These are phyloP conservation scores for Plasmodium gallinaceum DNA, from an alignment of 169 alveolate species.

Conservation along the genomic window DNA sequence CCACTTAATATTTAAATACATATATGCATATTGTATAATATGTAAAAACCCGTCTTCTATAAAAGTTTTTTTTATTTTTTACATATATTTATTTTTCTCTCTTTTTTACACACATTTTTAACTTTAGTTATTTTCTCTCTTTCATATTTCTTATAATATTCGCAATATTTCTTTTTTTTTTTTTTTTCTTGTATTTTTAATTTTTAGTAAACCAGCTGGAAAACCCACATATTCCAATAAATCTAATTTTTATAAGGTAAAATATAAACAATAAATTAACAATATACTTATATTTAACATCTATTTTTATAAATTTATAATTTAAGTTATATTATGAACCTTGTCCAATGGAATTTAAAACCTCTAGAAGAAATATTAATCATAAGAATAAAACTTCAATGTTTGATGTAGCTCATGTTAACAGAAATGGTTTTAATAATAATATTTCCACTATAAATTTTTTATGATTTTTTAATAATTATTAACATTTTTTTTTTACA, in stretches of 20 bases:
- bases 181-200: background rate
- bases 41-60: background rate
- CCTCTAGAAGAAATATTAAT: constrained; percentile 26
- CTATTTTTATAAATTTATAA: background rate
- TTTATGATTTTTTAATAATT: too few relatives aligned
- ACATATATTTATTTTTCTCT: too few relatives aligned
- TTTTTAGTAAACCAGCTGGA: constrained; percentile 20
- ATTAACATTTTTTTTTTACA: too few relatives aligned
- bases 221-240: constrained; percentile 19
- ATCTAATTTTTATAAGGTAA: constrained; percentile 11
- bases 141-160: too few relatives aligned
- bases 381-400: constrained; percentile 48
- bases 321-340: constrained; percentile 28
- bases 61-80: too few relatives aligned
- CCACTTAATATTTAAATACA: background rate
- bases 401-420: constrained; percentile 18
- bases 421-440: background rate
- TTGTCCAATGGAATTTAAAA: constrained; percentile 11
- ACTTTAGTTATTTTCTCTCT: too few relatives aligned
- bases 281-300: background rate
- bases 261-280: background rate
- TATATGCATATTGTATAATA: background rate
- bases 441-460: too few relatives aligned
- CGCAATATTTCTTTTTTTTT: too few relatives aligned
- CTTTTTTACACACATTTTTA: too few relatives aligned